Conservation (phyloP, 805 yeast genomes). For the Metschnikowia vanudenii region DNA sequence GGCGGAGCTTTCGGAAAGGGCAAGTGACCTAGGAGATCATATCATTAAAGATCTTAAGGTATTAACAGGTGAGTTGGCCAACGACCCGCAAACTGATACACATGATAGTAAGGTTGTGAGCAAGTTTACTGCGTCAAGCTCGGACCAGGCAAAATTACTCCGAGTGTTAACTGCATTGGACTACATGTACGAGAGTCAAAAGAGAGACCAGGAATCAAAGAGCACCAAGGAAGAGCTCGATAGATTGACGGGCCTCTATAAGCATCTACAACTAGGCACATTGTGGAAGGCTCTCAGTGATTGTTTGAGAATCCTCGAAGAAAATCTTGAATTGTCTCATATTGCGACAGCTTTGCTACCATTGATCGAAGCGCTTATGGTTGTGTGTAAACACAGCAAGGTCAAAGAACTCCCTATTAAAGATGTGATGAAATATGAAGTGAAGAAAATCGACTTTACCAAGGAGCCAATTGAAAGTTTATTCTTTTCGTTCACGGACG, state of each 20-base stretch:
- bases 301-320: constrained; percentile 63
- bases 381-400: constrained; percentile 86
- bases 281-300: constrained; percentile 85
- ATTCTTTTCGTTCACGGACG: constrained; percentile 84
- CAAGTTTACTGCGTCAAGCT: constrained; percentile 72
- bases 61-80: constrained; percentile 46
- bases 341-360: constrained; percentile 83
- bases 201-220: constrained; percentile 19
- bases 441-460: constrained; percentile 61
- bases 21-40: constrained; percentile 54
- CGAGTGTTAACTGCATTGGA: constrained; percentile 86
- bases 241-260: constrained; percentile 60
- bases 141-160: constrained; percentile 86
- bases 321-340: constrained; percentile 44
- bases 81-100: constrained; percentile 27
- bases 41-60: constrained; percentile 55
- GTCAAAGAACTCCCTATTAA: constrained; percentile 55
- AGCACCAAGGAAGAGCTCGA: constrained; percentile 33
- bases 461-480: constrained; percentile 73
- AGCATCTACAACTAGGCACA: constrained; percentile 65
- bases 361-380: constrained; percentile 88
- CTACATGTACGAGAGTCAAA: constrained; percentile 58
- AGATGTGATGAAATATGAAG: constrained; percentile 60
- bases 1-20: constrained; percentile 60
- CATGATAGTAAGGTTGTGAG: constrained; percentile 52